A percentile compares a stretch with the other conserved stretches of the same genome.
Evolutionary conservation across 2,329 filamentous ascomycete species (phyloP).

Genomic region (Aspergillus sp.): DNA sequence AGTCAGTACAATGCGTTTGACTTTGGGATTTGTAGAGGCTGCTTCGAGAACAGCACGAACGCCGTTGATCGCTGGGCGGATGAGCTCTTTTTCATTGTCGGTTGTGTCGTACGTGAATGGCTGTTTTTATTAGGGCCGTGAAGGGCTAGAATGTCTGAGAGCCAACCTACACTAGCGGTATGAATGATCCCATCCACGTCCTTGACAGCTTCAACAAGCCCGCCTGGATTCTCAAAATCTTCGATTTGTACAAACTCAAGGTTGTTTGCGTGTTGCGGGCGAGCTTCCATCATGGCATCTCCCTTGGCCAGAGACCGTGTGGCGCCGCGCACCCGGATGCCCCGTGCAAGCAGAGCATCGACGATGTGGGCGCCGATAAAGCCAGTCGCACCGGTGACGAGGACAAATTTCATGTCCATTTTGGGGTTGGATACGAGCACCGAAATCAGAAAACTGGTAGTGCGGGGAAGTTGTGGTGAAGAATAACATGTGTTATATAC

Average conservation of each 20-base stretch:
- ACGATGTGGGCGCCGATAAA: slow-evolving; percentile 31
- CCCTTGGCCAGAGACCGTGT: slow-evolving; percentile 23
- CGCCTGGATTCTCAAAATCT: slow-evolving; percentile 42
- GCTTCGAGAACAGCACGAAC: slow-evolving; percentile 43
- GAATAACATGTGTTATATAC: no score
- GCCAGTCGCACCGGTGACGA: slow-evolving; percentile 29
- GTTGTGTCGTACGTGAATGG: slow-evolving; percentile 46
- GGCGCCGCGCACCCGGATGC: slow-evolving; percentile 22
- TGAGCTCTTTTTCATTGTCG: slow-evolving; percentile 45
- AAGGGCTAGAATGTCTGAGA: neutral
- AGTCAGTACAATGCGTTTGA: slow-evolving; percentile 27
- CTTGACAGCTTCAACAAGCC: slow-evolving; percentile 39
- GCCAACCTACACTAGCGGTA: slow-evolving; percentile 42
- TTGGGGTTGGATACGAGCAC: no score
- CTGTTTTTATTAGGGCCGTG: slow-evolving; percentile 19
- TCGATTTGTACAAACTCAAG: slow-evolving; percentile 45
- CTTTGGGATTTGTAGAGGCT: slow-evolving; percentile 14
- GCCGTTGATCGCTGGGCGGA: slow-evolving; percentile 49
- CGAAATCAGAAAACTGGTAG: no score
- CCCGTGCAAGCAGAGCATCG: slow-evolving; percentile 22
- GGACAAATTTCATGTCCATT: slow-evolving; percentile 12
- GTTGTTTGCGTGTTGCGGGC: slow-evolving; percentile 34
- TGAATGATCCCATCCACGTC: slow-evolving; percentile 49
- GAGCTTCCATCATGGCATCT: slow-evolving; percentile 38
- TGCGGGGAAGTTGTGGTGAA: no score